Evolutionary conservation across 2,329 filamentous ascomycete genomes (phyloP).

Genomic region (Neonectria punicea): DNA sequence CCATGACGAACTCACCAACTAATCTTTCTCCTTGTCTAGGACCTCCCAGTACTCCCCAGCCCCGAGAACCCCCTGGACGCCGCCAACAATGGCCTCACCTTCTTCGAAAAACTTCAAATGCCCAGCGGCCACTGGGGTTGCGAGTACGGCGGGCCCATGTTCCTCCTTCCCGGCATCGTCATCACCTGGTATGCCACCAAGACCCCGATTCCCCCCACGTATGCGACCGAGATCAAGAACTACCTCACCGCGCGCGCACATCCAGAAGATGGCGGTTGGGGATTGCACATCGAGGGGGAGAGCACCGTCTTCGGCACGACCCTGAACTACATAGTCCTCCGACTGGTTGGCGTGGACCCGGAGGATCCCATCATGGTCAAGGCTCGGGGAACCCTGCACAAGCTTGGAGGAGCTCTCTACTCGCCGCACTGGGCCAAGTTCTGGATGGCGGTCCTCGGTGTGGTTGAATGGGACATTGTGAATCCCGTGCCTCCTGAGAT

Average conservation of each 20-base stretch:
- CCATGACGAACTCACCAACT: not conserved
- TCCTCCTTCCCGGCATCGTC: conserved; percentile 86
- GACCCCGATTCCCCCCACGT: conserved; percentile 82
- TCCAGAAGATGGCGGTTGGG: conserved; percentile 94
- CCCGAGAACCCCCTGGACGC: conserved; percentile 80
- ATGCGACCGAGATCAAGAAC: conserved; percentile 88
- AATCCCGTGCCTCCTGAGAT: conserved; percentile 94
- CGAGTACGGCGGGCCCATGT: conserved; percentile 98
- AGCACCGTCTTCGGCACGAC: conserved; percentile 90
- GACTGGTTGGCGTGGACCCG: conserved; percentile 83
- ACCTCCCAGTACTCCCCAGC: conserved; percentile 75
- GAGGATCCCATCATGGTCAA: conserved; percentile 88
- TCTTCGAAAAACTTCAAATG: conserved; percentile 91
- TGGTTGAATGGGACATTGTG: conserved; percentile 90
- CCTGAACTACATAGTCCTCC: conserved; percentile 86
- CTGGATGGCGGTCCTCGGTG: conserved; percentile 86
- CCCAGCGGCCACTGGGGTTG: conserved; percentile 94
- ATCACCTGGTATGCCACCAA: conserved; percentile 90
- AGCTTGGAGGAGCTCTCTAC: conserved; percentile 84
- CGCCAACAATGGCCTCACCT: conserved; percentile 83
- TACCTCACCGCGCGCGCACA: conserved; percentile 90
- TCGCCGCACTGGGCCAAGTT: conserved; percentile 97
- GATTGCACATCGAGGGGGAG: conserved; percentile 92
- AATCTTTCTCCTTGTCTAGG: conserved; percentile 58
- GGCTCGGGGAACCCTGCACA: conserved; percentile 83